A percentile compares a stretch with the other conserved stretches of the same genome.
Conservation (phyloP, 768 basidiomycete species). For the Lactarius akahatsu region DNA sequence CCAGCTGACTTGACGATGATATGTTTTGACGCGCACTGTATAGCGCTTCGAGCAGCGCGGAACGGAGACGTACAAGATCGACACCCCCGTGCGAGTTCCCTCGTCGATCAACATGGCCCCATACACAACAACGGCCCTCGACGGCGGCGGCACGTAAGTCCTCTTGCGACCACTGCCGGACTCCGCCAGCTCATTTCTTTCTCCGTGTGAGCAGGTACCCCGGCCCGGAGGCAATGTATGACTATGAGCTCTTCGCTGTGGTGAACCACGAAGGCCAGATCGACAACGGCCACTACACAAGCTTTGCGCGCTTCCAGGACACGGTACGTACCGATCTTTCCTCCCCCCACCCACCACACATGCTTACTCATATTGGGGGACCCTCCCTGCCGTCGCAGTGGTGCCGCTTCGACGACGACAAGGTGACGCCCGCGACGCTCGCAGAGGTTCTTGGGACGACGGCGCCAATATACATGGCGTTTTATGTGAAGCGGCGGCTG, state of each 20-base stretch:
- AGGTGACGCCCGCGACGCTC: slow-evolving; percentile 72
- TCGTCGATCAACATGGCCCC: slow-evolving; percentile 85
- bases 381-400: slow-evolving; percentile 49
- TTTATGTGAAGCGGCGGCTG: slow-evolving; percentile 87
- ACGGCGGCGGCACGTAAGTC: slow-evolving; percentile 37
- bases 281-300: slow-evolving; percentile 93
- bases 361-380: neutral
- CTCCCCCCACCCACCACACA: neutral
- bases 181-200: neutral
- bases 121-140: slow-evolving; percentile 68
- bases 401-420: slow-evolving; percentile 95
- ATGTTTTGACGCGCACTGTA: slow-evolving; percentile 2
- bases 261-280: slow-evolving; percentile 94
- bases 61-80: slow-evolving; percentile 74
- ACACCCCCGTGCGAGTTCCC: slow-evolving; percentile 79
- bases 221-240: slow-evolving; percentile 69
- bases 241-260: slow-evolving; percentile 90
- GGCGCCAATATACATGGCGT: slow-evolving; percentile 90
- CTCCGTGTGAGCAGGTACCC: slow-evolving; percentile 39
- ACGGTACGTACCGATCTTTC: slow-evolving; percentile 53
- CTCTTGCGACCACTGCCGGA: neutral
- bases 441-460: slow-evolving; percentile 52
- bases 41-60: slow-evolving; percentile 84
- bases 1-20: slow-evolving; percentile 4
- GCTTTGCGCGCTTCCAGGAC: slow-evolving; percentile 79